Evolutionary conservation across 73 alveolate species (phyloP).

Genomic region (Paraurostyla sp.): DNA sequence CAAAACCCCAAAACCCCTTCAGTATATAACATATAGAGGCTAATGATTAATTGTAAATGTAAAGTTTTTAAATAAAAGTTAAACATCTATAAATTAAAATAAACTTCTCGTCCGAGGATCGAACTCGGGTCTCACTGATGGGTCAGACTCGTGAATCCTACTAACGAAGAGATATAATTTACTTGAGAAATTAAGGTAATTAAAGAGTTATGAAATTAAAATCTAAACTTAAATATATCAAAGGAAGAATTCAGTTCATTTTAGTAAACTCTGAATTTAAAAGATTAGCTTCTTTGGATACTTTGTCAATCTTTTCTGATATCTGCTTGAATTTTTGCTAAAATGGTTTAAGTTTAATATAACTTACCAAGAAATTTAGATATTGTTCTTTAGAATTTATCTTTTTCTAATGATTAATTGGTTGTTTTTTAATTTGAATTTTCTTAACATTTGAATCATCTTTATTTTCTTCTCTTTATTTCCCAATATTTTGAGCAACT

Average conservation of each 20-base stretch:
- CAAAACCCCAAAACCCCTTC: no score
- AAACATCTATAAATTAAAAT: no score
- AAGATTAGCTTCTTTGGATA: conserved; percentile 31
- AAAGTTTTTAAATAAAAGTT: no score
- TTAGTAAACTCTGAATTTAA: background rate
- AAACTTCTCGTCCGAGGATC: no score
- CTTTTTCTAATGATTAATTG: background rate
- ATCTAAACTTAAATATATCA: no score
- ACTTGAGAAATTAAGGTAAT: no score
- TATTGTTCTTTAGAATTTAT: background rate
- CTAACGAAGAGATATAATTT: no score
- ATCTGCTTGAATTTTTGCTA: conserved; percentile 48
- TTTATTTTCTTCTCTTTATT: background rate
- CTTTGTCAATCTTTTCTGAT: conserved; percentile 47
- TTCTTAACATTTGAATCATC: background rate
- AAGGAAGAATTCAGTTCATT: conserved; percentile 13
- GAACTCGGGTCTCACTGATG: no score
- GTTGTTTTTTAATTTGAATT: background rate
- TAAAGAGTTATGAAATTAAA: no score
- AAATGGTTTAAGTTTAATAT: background rate
- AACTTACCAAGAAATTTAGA: conserved; percentile 18
- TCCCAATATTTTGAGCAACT: background rate
- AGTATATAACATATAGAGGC: no score
- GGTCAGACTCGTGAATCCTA: no score
- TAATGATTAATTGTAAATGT: no score